Evolutionary conservation across 1,139 yeast genomes (phyloP), one percentile per base, ranked within the genome.

Genomic region (Hansenula anomala): DNA sequence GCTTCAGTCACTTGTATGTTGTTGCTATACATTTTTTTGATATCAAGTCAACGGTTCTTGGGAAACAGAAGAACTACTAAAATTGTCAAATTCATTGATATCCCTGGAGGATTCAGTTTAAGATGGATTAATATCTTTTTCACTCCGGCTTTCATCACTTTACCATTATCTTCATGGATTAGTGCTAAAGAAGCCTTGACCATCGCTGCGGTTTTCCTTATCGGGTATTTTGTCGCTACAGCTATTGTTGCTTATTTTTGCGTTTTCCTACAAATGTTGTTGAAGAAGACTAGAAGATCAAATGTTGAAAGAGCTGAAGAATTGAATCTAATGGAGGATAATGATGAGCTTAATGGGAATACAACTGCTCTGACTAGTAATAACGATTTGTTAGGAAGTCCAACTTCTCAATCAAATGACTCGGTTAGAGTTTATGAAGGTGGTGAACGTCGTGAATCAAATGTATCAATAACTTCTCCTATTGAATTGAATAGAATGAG

Each of bases 51-150:
- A 13, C 43, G 46, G 38, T 34, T 58, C 3, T 54, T 54, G 40
- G 78, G 66, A 24, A 59, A 56, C 46, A 61, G 66, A 55, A 49
- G 59, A 15, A 67, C 75, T 4, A 61, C 67, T n/a, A 56, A 58
- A 28, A 60, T 78, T 31, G 63, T 82, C 36, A 59, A 58, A 28
- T 50, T 75, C 18, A 65, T 80, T 38, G 79, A 79, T 39, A 75
- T 85, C 1, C 80, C 86, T 1, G 75, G 78, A 64, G 83, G 84
- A 40, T 84, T 84, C 55, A 67, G 82, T 3, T 64, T 85, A 42
- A 69, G 82, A 41, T 85, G 92, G 92, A 85, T 85, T 61, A 83
- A 81, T 56, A 72, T 83, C 10, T 83, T 79, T 56, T 85, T 85
- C 65, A 78, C 86, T 1, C 92, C 94, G 0, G 79, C 89, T 0